Percentiles rank a stretch among this genome's conserved stretches.
Conservation (phyloP, 2,329 filamentous ascomycete genomes). For the Penicillium griseofulvum region DNA sequence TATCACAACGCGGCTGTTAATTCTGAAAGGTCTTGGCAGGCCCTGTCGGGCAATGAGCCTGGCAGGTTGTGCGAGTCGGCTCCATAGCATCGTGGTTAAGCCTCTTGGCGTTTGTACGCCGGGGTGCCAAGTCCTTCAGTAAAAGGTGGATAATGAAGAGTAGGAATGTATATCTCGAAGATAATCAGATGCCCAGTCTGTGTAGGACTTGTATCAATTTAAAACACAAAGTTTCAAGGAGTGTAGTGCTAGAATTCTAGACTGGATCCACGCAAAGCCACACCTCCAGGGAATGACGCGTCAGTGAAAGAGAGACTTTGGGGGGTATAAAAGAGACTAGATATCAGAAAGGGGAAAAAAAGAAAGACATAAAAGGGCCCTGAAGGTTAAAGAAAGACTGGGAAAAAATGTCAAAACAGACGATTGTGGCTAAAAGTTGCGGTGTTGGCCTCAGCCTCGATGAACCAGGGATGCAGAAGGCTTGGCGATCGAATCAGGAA, state of each 20-base stretch:
- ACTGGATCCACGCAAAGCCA: constrained; percentile 8
- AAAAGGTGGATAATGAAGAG: neutral
- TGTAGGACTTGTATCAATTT: neutral
- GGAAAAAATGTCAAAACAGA: constrained; percentile 2
- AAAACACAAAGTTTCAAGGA: constrained; percentile 6
- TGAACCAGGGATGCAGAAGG: constrained; percentile 10
- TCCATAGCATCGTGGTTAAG: constrained; percentile 25
- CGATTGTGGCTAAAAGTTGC: constrained; percentile 12
- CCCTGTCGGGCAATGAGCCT: constrained; percentile 19
- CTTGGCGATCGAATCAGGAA: constrained; percentile 10
- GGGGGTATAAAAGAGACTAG: constrained; percentile 6
- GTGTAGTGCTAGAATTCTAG: constrained; percentile 4
- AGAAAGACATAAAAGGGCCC: neutral
- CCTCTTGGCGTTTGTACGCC: constrained; percentile 1
- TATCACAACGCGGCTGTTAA: constrained; percentile 8
- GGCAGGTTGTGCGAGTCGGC: constrained; percentile 25
- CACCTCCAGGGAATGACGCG: constrained; percentile 16
- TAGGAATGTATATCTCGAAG: neutral
- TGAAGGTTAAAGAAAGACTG: constrained; percentile 15
- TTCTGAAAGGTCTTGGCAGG: constrained; percentile 14
- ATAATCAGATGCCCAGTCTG: neutral
- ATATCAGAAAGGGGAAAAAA: neutral
- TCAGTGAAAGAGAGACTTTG: constrained; percentile 14
- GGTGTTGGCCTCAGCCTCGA: constrained; percentile 8
- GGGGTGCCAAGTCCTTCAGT: constrained; percentile 1